phyloP scores from a whole-genome alignment of 2,329 filamentous ascomycete species.

The Sodiomyces alkalinus region DNA sequence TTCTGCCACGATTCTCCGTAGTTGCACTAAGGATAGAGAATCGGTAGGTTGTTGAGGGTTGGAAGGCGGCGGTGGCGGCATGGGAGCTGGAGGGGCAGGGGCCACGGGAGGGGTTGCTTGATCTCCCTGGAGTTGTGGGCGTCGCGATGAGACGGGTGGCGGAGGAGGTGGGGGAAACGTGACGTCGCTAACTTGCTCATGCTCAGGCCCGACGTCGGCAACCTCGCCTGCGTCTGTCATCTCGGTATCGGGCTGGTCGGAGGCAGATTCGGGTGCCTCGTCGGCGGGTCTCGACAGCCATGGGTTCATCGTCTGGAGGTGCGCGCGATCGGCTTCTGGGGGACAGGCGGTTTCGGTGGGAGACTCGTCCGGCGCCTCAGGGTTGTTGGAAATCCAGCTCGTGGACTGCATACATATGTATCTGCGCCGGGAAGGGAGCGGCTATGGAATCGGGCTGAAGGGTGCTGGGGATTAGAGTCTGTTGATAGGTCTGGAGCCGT shows the following conservation, averaged over 20 bases:
- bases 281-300: slow-evolving; percentile 23
- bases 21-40: slow-evolving; percentile 60
- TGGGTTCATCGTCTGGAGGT: no score
- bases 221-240: slow-evolving; percentile 24
- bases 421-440: no score
- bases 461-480: no score
- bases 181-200: slow-evolving; percentile 21
- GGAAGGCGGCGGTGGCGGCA: slow-evolving; percentile 10
- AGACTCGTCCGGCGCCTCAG: no score
- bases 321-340: no score
- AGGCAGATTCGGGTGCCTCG: slow-evolving; percentile 14
- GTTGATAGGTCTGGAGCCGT: no score
- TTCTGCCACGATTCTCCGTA: slow-evolving; percentile 58
- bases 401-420: no score
- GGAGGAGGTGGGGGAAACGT: slow-evolving; percentile 17
- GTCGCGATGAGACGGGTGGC: slow-evolving; percentile 9
- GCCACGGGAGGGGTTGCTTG: slow-evolving; percentile 11
- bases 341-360: no score
- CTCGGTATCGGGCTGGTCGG: slow-evolving; percentile 15
- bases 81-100: slow-evolving; percentile 9
- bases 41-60: slow-evolving; percentile 34
- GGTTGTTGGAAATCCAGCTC: no score
- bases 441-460: no score
- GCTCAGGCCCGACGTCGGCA: slow-evolving; percentile 18
- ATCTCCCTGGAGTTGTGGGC: slow-evolving; percentile 11